These are phyloP conservation scores for Corylus avellana DNA, from an alignment of 306 rosid species.

Conservation along the genomic window DNA sequence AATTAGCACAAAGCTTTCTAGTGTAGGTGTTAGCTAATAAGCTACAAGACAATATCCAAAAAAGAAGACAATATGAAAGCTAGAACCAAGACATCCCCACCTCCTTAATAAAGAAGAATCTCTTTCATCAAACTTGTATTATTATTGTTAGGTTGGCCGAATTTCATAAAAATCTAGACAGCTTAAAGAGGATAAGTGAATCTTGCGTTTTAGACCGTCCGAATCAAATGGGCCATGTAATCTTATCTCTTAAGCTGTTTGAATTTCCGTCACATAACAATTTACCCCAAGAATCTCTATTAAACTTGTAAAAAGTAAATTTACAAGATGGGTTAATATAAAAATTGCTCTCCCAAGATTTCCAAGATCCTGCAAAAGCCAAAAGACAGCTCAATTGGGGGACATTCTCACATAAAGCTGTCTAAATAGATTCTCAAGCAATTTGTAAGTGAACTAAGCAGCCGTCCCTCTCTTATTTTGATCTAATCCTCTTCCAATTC, in stretches of 20 bases:
- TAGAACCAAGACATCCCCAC: not conserved
- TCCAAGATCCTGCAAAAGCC: not conserved
- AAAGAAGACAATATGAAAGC: too few relatives aligned
- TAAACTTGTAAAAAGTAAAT: not conserved
- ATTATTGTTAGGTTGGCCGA: not conserved
- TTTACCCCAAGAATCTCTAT: too few relatives aligned
- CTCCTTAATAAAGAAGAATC: not conserved
- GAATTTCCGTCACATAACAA: too few relatives aligned
- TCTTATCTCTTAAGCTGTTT: too few relatives aligned
- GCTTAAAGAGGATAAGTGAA: too few relatives aligned
- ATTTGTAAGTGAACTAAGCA: not conserved
- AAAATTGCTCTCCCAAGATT: not conserved
- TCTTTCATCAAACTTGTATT: not conserved
- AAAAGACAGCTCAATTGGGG: not conserved
- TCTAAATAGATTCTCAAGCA: constrained; percentile 21
- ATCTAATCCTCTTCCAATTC: not conserved
- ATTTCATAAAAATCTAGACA: too few relatives aligned
- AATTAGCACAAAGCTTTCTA: too few relatives aligned
- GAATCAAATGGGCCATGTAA: too few relatives aligned
- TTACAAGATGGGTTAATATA: not conserved
- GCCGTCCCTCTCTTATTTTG: not conserved
- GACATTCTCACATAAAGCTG: not conserved
- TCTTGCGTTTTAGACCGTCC: too few relatives aligned
- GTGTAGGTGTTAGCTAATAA: too few relatives aligned
- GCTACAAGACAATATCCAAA: not conserved